Evolutionary conservation across 1,284 basidiomycete species (phyloP).

Genomic region (Volvariella volvacea): DNA sequence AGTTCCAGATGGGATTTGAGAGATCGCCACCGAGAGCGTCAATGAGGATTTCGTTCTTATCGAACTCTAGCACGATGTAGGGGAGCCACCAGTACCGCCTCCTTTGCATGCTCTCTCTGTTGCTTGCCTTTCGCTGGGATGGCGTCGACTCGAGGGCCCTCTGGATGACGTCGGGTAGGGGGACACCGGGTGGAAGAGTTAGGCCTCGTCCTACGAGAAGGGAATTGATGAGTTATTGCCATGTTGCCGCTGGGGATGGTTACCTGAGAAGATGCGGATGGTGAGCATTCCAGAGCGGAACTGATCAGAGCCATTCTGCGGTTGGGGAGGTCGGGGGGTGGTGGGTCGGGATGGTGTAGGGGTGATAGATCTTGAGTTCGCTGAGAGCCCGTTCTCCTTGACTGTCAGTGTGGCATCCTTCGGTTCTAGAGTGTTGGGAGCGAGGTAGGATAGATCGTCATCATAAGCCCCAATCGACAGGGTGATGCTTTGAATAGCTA

Average conservation of each 20-base stretch:
- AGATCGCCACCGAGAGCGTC: conserved; percentile 93
- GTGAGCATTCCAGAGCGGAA: conserved; percentile 80
- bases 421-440: conserved; percentile 41
- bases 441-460: conserved; percentile 1
- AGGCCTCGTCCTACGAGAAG: conserved; percentile 58
- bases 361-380: conserved; percentile 62
- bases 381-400: conserved; percentile 51
- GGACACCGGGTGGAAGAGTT: conserved; percentile 64
- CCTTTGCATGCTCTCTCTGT: conserved; percentile 83
- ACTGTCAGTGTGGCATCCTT: conserved; percentile 37
- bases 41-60: conserved; percentile 98
- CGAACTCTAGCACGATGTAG: conserved; percentile 96
- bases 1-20: conserved; percentile 87
- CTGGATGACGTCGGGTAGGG: conserved; percentile 83
- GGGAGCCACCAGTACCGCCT: conserved; percentile 96
- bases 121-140: conserved; percentile 48
- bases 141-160: conserved; percentile 63
- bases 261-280: conserved; percentile 84
- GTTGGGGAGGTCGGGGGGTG: conserved; percentile 47
- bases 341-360: conserved; percentile 67
- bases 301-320: conserved; percentile 47
- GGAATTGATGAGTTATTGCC: too few species aligned
- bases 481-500: conserved; percentile 1
- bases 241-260: conserved; percentile 12
- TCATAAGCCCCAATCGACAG: too few species aligned